Base-by-base conservation (phyloP, 2,329 filamentous ascomycete species). In the Aspergillus amoenus region DNA sequence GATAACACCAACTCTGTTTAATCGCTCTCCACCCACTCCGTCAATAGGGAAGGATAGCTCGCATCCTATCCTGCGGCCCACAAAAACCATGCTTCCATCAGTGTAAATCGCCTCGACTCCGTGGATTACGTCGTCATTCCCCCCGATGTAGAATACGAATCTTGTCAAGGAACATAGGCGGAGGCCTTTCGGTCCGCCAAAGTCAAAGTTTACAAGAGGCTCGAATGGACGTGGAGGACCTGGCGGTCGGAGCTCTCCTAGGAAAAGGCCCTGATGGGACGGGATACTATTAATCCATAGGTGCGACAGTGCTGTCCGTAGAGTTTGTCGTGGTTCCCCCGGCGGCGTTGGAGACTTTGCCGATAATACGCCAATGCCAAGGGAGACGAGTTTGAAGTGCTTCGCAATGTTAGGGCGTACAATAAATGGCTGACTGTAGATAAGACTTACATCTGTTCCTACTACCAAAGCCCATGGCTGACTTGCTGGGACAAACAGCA, bases 171-270 rank as follows among this genome's bases (percentile, higher is more conserved):
- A 50, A 12, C 34, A 13, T 5, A 63, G 48, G 21, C 24, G 27
- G 4, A 18, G 18, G 13, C 61, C 58, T 12, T 42, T 22, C 22
- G 24, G 40, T 7, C 55, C 48, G n/a, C 56, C 59, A 18, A 61
- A 63, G 34, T 61, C 59, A 13, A 61, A 52, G 46, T 55, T 59
- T n/a, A 40, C 22, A 3, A 63, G 18, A 4, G 59, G 54, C 34
- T 56, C 49, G 37, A 58, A 63, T 4, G 41, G 8, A 18, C 37
- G 30, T n/a, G 22, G 13, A 12, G 52, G 18, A 30, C 6, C 27
- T 18, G 13, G 22, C 18, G 52, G 55, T 22, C 48, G 32, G n/a
- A 57, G 41, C 27, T 48, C 12, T 27, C 45, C 53, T 4, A 52
- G 15, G 12, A 2, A 24, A 18, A 55, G 27, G 7, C 42, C 13